A percentile compares a stretch with the other conserved stretches of the same genome.
These are phyloP conservation scores for Trichothecium roseum DNA, from an alignment of 2,329 filamentous ascomycete genomes.

Conservation along the genomic window DNA sequence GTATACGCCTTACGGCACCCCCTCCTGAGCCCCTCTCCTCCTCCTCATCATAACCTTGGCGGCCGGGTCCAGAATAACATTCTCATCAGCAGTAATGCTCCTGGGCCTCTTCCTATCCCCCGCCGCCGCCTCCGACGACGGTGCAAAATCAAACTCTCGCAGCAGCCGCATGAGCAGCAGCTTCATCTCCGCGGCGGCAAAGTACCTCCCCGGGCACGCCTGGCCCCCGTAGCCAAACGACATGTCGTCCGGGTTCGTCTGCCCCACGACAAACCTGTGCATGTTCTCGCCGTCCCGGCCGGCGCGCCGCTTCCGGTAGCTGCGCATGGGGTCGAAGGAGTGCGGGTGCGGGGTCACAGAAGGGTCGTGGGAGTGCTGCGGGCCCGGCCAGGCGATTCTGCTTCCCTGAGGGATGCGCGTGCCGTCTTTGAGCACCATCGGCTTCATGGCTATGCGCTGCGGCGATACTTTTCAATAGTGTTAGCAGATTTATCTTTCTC, in stretches of 20 bases:
- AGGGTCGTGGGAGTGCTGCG: slow-evolving; percentile 1
- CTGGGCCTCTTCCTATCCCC: no score
- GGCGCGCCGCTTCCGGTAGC: slow-evolving; percentile 3
- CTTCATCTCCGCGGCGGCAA: slow-evolving; percentile 38
- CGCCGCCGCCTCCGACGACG: no score
- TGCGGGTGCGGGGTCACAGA: neutral
- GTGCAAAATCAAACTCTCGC: slow-evolving; percentile 23
- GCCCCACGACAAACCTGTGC: neutral
- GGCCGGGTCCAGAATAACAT: neutral
- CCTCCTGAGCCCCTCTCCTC: no score
- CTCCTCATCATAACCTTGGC: neutral
- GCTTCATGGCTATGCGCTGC: neutral
- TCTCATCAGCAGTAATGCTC: neutral
- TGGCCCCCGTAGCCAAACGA: slow-evolving; percentile 43
- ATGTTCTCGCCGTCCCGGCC: neutral
- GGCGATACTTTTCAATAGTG: no score
- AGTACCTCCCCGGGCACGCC: slow-evolving; percentile 39
- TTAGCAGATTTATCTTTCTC: no score
- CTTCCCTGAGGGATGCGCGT: slow-evolving; percentile 1
- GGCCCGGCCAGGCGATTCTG: neutral
- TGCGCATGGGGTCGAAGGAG: slow-evolving; percentile 3
- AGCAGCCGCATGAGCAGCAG: slow-evolving; percentile 24
- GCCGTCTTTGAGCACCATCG: slow-evolving; percentile 2
- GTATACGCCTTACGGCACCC: no score
- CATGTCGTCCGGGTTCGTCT: slow-evolving; percentile 21